phyloP scores from a whole-genome alignment of 2,329 filamentous ascomycete species.

The Cercospora sp. region DNA sequence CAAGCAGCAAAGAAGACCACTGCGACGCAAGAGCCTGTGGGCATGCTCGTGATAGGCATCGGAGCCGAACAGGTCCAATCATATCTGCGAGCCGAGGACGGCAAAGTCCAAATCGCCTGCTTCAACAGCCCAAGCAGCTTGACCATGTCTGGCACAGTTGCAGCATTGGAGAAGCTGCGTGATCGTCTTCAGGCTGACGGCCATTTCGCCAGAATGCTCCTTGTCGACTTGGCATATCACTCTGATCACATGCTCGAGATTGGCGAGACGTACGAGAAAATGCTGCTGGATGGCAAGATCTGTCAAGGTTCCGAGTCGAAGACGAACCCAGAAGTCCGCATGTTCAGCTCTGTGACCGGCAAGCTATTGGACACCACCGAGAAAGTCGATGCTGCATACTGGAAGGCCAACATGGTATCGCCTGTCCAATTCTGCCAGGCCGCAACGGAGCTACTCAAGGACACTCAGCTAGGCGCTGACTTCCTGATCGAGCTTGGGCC shows the following conservation, averaged over 20 bases:
- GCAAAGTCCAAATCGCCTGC: constrained; percentile 11
- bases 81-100: constrained; percentile 15
- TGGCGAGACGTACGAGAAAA: neutral
- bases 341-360: neutral
- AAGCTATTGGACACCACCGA: neutral
- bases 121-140: constrained; percentile 45
- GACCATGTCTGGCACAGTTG: constrained; percentile 46
- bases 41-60: constrained; percentile 40
- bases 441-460: neutral
- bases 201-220: constrained; percentile 41
- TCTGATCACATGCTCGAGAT: constrained; percentile 39
- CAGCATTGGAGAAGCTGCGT: neutral
- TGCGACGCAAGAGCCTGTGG: constrained; percentile 23
- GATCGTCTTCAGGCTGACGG: neutral
- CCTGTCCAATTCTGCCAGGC: neutral
- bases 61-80: constrained; percentile 31
- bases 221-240: constrained; percentile 48
- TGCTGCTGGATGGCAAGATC: neutral
- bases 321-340: neutral
- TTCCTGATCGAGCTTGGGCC: constrained; percentile 13
- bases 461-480: neutral
- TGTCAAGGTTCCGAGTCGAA: neutral
- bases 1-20: neutral
- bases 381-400: neutral
- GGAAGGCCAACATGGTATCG: constrained; percentile 2